phyloP scores from a whole-genome alignment of 2,329 filamentous ascomycete species.

The Cryphonectria carpinicola region DNA sequence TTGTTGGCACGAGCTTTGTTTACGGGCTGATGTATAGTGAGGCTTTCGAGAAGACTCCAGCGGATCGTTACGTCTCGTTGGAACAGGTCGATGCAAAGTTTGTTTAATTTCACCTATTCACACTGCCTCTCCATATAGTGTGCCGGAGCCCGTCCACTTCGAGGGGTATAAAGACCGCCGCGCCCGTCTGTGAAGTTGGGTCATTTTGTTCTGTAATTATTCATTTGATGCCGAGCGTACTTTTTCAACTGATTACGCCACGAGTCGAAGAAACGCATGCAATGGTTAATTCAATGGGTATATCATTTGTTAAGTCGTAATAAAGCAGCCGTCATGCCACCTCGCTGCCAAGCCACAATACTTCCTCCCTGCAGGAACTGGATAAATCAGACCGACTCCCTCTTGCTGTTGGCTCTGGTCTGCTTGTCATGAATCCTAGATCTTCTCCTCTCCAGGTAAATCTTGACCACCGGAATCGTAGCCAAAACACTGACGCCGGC shows the following conservation, averaged over 20 bases:
- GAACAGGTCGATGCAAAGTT: not conserved
- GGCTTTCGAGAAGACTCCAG: not conserved
- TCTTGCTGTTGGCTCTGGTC: not conserved
- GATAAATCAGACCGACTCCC: not conserved
- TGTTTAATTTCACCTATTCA: not conserved
- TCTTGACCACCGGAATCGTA: conserved; percentile 24
- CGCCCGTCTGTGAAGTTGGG: no score
- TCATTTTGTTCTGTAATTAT: not conserved
- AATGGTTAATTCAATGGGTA: not conserved
- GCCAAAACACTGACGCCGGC: conserved; percentile 22
- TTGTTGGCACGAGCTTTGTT: not conserved
- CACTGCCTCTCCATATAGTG: not conserved
- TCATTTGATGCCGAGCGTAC: not conserved
- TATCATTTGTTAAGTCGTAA: not conserved
- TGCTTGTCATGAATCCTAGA: not conserved
- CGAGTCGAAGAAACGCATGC: not conserved
- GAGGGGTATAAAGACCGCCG: no score
- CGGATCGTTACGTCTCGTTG: not conserved
- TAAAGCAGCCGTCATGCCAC: not conserved
- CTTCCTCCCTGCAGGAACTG: no score
- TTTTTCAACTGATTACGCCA: not conserved
- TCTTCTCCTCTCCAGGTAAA: conserved; percentile 14
- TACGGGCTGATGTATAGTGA: not conserved
- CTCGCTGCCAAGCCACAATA: not conserved
- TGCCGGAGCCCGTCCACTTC: not conserved